Evolutionary conservation across 495 filamentous ascomycete species (phyloP).

Genomic region (Talaromyces thailandensis): DNA sequence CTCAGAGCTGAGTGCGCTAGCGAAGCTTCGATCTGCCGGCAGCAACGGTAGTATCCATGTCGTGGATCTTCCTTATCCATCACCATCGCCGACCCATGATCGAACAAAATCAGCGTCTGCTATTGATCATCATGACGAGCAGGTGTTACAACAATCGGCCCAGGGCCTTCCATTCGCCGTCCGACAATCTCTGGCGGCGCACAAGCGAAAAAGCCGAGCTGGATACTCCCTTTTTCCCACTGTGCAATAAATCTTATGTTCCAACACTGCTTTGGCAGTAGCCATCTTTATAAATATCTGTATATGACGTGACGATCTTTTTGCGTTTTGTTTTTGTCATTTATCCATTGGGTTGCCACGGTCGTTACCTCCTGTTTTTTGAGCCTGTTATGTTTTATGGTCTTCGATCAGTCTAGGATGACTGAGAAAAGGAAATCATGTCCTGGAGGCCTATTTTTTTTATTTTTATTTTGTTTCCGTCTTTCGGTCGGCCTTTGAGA

Average conservation of each 20-base stretch:
- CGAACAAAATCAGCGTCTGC: conserved; percentile 30
- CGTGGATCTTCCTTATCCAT: conserved; percentile 10
- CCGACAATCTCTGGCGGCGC: conserved; percentile 8
- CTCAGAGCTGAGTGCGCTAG: conserved; percentile 19
- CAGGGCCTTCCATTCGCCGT: conserved; percentile 3
- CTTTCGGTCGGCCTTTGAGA: background rate
- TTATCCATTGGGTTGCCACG: conserved; percentile 1
- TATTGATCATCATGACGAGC: background rate
- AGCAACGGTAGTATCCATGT: conserved; percentile 19
- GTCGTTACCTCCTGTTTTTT: conserved; percentile 2
- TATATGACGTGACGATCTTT: conserved; percentile 7
- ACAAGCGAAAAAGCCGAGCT: conserved; percentile 24
- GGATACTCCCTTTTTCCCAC: conserved; percentile 40
- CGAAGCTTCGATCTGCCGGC: conserved; percentile 15
- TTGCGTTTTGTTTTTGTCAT: background rate
- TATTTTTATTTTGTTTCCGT: conserved; percentile 1
- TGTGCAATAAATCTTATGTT: conserved; percentile 3
- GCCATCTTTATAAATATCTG: background rate
- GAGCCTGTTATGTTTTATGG: background rate
- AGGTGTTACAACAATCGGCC: background rate
- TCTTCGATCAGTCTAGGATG: background rate
- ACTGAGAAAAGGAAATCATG: background rate
- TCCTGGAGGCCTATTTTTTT: background rate
- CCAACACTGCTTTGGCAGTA: background rate
- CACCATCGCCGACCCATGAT: conserved; percentile 17